These are phyloP conservation scores for Conticribra guillardii DNA, from an alignment of 108 stramenopile genomes.

Conservation along the genomic window DNA sequence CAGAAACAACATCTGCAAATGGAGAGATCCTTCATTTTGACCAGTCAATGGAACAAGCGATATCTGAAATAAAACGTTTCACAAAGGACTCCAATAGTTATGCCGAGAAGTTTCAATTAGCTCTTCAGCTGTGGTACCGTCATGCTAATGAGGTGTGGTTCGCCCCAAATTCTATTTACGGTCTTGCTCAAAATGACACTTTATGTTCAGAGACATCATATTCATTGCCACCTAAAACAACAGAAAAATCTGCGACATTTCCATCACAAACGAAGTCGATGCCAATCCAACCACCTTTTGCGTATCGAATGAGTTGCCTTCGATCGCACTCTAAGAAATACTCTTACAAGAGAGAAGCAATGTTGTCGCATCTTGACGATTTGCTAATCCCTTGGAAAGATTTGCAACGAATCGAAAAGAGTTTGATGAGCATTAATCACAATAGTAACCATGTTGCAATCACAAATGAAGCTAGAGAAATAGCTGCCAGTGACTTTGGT, in stretches of 20 bases:
- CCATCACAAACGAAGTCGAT: background rate
- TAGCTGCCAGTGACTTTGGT: too few relatives aligned
- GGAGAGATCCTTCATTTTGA: slow-evolving; percentile 13
- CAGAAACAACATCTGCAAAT: background rate
- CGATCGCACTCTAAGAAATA: slow-evolving; percentile 41
- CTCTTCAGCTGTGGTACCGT: slow-evolving; percentile 20
- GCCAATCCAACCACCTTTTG: background rate
- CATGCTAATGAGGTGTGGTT: slow-evolving; percentile 26
- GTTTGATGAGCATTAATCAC: too few relatives aligned
- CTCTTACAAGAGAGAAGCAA: slow-evolving; percentile 41
- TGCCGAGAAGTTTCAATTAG: slow-evolving; percentile 9
- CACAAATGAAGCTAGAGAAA: background rate
- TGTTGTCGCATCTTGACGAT: slow-evolving; percentile 23
- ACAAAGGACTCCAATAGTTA: slow-evolving; percentile 3
- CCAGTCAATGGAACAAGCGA: slow-evolving; percentile 13
- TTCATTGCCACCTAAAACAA: background rate
- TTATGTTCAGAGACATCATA: background rate
- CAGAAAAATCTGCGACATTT: background rate
- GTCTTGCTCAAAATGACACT: background rate
- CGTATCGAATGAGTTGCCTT: slow-evolving; percentile 41
- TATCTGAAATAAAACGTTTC: slow-evolving; percentile 3
- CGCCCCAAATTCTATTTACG: slow-evolving; percentile 10
- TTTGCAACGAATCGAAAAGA: background rate
- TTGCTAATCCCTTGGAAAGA: slow-evolving; percentile 29
- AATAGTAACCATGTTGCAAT: background rate